Evolutionary conservation across 2,329 filamentous ascomycete genomes (phyloP).

Genomic region (Fusarium multiceps): DNA sequence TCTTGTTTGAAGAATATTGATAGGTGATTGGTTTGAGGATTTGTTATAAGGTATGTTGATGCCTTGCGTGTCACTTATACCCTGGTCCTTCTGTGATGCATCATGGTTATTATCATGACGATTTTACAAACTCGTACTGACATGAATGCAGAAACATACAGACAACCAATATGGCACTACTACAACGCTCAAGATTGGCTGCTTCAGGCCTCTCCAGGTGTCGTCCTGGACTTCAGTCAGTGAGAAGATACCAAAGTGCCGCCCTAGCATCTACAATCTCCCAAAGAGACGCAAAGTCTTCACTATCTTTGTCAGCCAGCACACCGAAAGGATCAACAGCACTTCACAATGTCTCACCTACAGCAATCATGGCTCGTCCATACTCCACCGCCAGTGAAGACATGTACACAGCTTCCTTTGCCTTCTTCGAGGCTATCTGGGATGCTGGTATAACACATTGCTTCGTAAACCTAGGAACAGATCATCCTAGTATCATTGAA

Average conservation of each 20-base stretch:
- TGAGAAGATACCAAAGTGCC: constrained; percentile 38
- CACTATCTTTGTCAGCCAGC: constrained; percentile 5
- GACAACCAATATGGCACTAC: constrained; percentile 38
- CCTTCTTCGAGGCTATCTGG: constrained; percentile 85
- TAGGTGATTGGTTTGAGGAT: constrained; percentile 1
- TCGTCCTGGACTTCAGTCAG: constrained; percentile 18
- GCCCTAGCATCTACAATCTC: constrained; percentile 22
- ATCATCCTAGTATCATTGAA: constrained; percentile 82
- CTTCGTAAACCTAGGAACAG: constrained; percentile 75
- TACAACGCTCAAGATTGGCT: constrained; percentile 43
- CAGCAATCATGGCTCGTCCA: constrained; percentile 28
- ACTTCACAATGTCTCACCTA: constrained; percentile 18
- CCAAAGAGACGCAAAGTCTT: constrained; percentile 9
- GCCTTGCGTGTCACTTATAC: constrained; percentile 8
- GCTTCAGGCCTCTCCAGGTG: constrained; percentile 41
- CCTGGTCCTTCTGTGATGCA: background rate
- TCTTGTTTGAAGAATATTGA: background rate
- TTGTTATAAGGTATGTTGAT: background rate
- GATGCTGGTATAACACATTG: constrained; percentile 71
- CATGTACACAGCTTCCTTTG: constrained; percentile 80
- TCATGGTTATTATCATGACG: background rate
- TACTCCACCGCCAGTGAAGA: constrained; percentile 47
- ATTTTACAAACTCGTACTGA: constrained; percentile 16
- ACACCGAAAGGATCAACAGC: constrained; percentile 22
- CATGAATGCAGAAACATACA: constrained; percentile 3